Conservation (phyloP, 2,329 filamentous ascomycete genomes). For the Talaromyces sp. region DNA sequence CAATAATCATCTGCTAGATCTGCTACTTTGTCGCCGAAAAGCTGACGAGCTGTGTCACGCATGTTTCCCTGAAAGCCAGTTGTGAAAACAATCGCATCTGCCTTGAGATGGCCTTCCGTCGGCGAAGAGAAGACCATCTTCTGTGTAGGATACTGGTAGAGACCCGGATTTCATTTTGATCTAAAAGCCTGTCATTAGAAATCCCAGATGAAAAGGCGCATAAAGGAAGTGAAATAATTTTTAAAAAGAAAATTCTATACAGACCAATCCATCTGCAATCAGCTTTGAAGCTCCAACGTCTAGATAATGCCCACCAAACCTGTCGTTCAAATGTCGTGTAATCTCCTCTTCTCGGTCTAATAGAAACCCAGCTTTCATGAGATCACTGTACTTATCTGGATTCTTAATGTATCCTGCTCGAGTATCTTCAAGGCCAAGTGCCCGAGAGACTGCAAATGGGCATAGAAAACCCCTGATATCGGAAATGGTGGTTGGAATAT, state of each 20-base stretch:
- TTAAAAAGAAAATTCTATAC: not conserved
- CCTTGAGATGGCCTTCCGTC: slow-evolving; percentile 39
- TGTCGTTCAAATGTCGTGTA: slow-evolving; percentile 34
- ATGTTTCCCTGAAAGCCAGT: slow-evolving; percentile 44
- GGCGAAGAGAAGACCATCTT: slow-evolving; percentile 37
- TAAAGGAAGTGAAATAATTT: too few species aligned
- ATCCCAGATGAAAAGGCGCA: not conserved
- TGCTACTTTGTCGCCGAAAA: slow-evolving; percentile 39
- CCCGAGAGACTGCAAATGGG: slow-evolving; percentile 20
- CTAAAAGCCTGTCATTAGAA: slow-evolving; percentile 14
- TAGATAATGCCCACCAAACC: slow-evolving; percentile 45
- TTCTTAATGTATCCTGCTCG: slow-evolving; percentile 24
- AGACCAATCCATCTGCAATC: slow-evolving; percentile 33
- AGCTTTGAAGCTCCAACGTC: slow-evolving; percentile 40
- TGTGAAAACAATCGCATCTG: slow-evolving; percentile 43
- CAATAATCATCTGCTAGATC: slow-evolving; percentile 40
- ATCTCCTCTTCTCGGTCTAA: slow-evolving; percentile 34
- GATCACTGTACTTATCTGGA: slow-evolving; percentile 34
- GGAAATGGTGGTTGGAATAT: slow-evolving; percentile 14
- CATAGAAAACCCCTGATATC: slow-evolving; percentile 18
- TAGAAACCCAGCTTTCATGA: slow-evolving; percentile 39
- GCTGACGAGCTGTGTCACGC: slow-evolving; percentile 29
- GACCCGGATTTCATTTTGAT: slow-evolving; percentile 41
- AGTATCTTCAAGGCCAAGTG: slow-evolving; percentile 24
- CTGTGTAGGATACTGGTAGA: slow-evolving; percentile 30